phyloP scores from a whole-genome alignment of 371 early-diverging fungal species.

The Syncephalastrum monosporum region DNA sequence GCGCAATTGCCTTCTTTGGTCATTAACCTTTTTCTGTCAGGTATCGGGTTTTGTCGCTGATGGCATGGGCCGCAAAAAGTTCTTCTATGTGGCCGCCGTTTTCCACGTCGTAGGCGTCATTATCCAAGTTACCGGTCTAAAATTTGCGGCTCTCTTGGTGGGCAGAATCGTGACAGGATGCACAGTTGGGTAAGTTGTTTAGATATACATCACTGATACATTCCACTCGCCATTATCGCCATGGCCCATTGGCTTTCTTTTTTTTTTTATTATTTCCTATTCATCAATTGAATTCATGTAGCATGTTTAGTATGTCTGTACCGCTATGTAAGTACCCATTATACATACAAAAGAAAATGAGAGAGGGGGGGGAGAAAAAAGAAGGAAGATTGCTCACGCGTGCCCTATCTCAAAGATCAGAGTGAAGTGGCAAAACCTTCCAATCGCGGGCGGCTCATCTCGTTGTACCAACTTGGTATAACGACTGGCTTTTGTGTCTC shows the following conservation, averaged over 20 bases:
- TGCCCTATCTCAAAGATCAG: constrained; percentile 52
- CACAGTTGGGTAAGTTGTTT: constrained; percentile 54
- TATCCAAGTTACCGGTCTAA: constrained; percentile 57
- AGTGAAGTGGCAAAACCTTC: constrained; percentile 82
- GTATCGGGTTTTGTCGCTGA: constrained; percentile 39
- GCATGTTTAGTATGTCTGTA: constrained; percentile 37
- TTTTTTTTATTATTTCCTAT: not conserved
- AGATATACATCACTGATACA: not conserved
- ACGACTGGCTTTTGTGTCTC: constrained; percentile 56
- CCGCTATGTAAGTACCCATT: constrained; percentile 34
- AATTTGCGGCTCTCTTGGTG: constrained; percentile 54
- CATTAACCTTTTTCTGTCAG: constrained; percentile 11
- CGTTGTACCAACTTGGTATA: constrained; percentile 89
- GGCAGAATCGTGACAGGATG: constrained; percentile 74
- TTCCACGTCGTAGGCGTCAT: constrained; percentile 74
- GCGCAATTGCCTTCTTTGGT: constrained; percentile 49
- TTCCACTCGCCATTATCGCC: no score
- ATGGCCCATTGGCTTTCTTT: no score
- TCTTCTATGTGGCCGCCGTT: constrained; percentile 50
- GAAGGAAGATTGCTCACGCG: not conserved
- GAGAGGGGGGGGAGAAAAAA: not conserved
- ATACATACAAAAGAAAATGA: not conserved
- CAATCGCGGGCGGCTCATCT: constrained; percentile 83
- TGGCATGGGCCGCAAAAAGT: constrained; percentile 33
- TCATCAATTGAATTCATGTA: constrained; percentile 4